A percentile compares a stretch with the other conserved stretches of the same genome.
Conservation (phyloP, 2,329 filamentous ascomycete species). For the Triangularia setosa region DNA sequence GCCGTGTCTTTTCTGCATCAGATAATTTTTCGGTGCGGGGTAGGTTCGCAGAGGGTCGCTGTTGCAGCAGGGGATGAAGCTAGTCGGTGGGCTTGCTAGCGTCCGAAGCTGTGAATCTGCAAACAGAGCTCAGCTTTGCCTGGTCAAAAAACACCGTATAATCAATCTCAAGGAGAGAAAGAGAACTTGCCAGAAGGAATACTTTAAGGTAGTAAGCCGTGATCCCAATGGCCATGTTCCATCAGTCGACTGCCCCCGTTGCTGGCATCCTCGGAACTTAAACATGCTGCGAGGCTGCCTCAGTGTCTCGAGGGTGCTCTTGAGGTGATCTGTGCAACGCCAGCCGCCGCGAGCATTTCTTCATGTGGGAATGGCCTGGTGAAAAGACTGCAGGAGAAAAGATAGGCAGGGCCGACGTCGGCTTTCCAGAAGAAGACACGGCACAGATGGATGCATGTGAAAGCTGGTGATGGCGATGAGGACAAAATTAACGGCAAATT, state of each 20-base stretch:
- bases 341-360: not conserved
- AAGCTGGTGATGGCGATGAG: not conserved
- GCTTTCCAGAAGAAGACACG: not conserved
- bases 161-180: too few relatives aligned
- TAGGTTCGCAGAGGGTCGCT: not conserved
- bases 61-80: not conserved
- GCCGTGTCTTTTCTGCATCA: not conserved
- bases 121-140: not conserved
- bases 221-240: too few relatives aligned
- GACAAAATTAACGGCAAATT: not conserved
- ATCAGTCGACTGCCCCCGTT: too few relatives aligned
- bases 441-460: not conserved
- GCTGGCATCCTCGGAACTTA: too few relatives aligned
- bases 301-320: too few relatives aligned
- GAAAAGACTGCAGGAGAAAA: not conserved
- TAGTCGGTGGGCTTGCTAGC: not conserved
- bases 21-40: not conserved
- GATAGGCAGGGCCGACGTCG: not conserved
- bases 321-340: not conserved
- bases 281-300: not conserved
- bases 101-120: not conserved
- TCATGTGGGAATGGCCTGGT: not conserved
- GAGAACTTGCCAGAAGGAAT: too few relatives aligned
- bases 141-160: too few relatives aligned
- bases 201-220: too few relatives aligned